Percentiles rank a stretch among this genome's conserved stretches.
Conservation (phyloP, 176 grass and related monocot genomes). For the Echinochloa phyllopogon region DNA sequence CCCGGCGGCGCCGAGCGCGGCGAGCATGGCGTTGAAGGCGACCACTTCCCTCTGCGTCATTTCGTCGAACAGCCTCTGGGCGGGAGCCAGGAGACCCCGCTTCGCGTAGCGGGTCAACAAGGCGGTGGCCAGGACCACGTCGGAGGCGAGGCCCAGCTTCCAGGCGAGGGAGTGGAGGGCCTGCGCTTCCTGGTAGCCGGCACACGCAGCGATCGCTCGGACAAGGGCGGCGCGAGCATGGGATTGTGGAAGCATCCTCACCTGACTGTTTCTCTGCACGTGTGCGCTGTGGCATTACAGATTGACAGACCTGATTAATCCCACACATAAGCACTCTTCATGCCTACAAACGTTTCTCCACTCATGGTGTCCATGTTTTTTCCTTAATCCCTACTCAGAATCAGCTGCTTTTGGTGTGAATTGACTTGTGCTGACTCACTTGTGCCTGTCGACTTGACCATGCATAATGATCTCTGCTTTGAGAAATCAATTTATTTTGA, state of each 20-base stretch:
- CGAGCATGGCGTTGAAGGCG: conserved; percentile 58
- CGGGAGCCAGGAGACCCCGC: conserved; percentile 15
- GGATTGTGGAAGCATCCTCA: background rate
- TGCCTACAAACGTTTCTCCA: too few relatives aligned
- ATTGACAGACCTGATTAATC: too few relatives aligned
- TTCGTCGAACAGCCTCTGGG: conserved; percentile 54
- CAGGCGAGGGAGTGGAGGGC: conserved; percentile 40
- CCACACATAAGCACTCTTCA: too few relatives aligned
- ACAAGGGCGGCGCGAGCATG: conserved; percentile 12
- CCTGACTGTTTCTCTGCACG: background rate
- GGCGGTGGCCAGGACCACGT: conserved; percentile 43
- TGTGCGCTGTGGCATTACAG: background rate
- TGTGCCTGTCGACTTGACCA: too few relatives aligned
- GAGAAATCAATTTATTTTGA: too few relatives aligned
- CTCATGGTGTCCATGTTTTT: too few relatives aligned
- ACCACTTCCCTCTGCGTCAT: conserved; percentile 50
- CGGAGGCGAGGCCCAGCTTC: conserved; percentile 42
- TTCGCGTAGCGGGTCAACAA: conserved; percentile 44
- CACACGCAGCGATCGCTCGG: conserved; percentile 20
- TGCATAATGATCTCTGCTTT: too few relatives aligned
- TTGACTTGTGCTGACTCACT: too few relatives aligned
- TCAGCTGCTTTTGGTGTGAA: too few relatives aligned
- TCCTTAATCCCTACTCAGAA: too few relatives aligned
- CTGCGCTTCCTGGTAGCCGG: conserved; percentile 26
- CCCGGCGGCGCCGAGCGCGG: conserved; percentile 34